phyloP scores from a whole-genome alignment of 306 rosid species.

The Prosopis cineraria region DNA sequence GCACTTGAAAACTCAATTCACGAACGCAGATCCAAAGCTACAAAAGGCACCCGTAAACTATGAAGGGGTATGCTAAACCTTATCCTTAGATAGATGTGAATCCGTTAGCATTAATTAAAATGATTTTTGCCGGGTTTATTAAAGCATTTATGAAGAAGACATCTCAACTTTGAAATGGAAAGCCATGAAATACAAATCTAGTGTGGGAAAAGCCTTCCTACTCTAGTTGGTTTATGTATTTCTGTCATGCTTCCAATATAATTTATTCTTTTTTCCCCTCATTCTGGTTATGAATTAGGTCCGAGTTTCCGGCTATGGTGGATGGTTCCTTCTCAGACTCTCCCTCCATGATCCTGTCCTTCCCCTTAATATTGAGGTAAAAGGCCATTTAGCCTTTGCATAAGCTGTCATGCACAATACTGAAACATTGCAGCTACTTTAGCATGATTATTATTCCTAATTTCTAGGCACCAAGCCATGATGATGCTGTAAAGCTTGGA shows the following conservation, averaged over 20 bases:
- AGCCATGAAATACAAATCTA: neutral
- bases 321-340: conserved; percentile 93
- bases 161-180: conserved; percentile 3
- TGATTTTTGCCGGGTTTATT: neutral
- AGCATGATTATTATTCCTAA: conserved; percentile 6
- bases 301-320: conserved; percentile 83
- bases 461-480: conserved; percentile 71
- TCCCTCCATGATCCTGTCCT: conserved; percentile 98
- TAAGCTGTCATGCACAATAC: neutral
- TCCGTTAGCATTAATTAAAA: neutral
- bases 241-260: neutral
- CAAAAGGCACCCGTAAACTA: conserved; percentile 80
- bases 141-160: neutral
- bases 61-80: conserved; percentile 73
- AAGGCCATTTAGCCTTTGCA: conserved; percentile 12
- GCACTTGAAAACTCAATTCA: conserved; percentile 61
- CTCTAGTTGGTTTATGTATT: conserved; percentile 22
- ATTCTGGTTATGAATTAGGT: conserved; percentile 53
- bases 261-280: conserved; percentile 24
- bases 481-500: conserved; percentile 74
- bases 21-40: conserved; percentile 59
- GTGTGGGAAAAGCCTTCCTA: neutral
- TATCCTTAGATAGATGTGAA: conserved; percentile 7
- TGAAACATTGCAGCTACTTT: conserved; percentile 30
- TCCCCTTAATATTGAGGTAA: conserved; percentile 97